Percentiles rank a stretch among this genome's conserved stretches.
Conservation (phyloP, 169 alveolate genomes). For the Plasmodium berghei region DNA sequence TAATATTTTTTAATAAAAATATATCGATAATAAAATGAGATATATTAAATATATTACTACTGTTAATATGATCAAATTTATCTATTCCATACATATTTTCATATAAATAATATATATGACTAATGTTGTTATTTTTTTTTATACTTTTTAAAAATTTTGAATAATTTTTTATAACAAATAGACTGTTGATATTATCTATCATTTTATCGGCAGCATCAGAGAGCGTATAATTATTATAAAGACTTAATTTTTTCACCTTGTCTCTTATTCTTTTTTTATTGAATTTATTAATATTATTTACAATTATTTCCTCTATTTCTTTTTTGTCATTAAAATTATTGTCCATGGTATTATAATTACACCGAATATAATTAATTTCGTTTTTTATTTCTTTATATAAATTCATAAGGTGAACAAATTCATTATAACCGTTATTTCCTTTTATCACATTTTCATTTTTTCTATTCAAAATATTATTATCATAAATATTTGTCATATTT, state of each 20-base stretch:
- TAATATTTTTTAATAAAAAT: conserved; percentile 27
- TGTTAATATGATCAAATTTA: conserved; percentile 52
- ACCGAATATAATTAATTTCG: not conserved
- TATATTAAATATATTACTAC: conserved; percentile 66
- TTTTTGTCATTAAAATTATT: conserved; percentile 36
- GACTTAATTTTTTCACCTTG: conserved; percentile 51
- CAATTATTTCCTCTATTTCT: conserved; percentile 56
- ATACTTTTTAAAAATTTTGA: conserved; percentile 23
- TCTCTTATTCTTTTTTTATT: conserved; percentile 73
- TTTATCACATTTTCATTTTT: not conserved
- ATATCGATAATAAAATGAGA: conserved; percentile 66
- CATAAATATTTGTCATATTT: not conserved
- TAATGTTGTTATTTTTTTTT: conserved; percentile 24
- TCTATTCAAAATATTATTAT: not conserved
- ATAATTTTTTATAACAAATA: conserved; percentile 56
- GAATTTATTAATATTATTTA: conserved; percentile 15
- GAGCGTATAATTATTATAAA: conserved; percentile 32
- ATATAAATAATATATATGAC: conserved; percentile 66
- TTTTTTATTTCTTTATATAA: conserved; percentile 35
- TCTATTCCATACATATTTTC: conserved; percentile 74
- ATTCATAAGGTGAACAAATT: conserved; percentile 17
- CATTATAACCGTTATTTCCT: too few relatives aligned
- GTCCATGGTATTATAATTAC: not conserved
- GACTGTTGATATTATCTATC: conserved; percentile 32
- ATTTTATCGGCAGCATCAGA: conserved; percentile 33